Evolutionary conservation across 2,329 filamentous ascomycete species (phyloP).

Genomic region (Bipolaris sorokiniana): DNA sequence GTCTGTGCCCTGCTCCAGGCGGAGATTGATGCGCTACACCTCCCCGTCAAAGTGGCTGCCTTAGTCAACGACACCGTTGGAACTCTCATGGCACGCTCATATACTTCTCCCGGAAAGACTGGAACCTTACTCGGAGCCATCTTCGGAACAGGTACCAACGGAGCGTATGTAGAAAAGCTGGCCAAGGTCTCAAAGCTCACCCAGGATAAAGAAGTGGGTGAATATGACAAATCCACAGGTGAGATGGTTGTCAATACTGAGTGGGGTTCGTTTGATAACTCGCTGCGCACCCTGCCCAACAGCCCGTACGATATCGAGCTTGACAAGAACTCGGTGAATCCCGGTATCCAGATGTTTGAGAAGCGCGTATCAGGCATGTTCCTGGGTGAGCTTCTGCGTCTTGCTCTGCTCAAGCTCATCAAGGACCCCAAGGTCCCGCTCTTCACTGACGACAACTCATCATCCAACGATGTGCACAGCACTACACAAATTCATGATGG

Average conservation of each 20-base stretch:
- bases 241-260: slow-evolving; percentile 98
- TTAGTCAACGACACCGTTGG: slow-evolving; percentile 98
- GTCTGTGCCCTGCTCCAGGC: slow-evolving; percentile 87
- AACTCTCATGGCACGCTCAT: slow-evolving; percentile 96
- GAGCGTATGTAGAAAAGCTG: slow-evolving; percentile 94
- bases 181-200: slow-evolving; percentile 79
- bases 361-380: slow-evolving; percentile 99
- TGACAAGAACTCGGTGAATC: slow-evolving; percentile 83
- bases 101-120: slow-evolving; percentile 86
- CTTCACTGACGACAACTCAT: slow-evolving; percentile 78
- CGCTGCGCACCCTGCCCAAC: slow-evolving; percentile 82
- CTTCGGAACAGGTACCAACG: slow-evolving; percentile 97
- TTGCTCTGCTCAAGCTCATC: slow-evolving; percentile 74
- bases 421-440: slow-evolving; percentile 70
- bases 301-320: slow-evolving; percentile 82
- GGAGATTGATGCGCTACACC: slow-evolving; percentile 83
- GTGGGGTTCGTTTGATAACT: slow-evolving; percentile 98
- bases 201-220: slow-evolving; percentile 51
- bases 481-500: slow-evolving; percentile 68
- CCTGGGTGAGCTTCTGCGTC: slow-evolving; percentile 87
- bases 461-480: slow-evolving; percentile 69
- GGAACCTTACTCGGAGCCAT: slow-evolving; percentile 92
- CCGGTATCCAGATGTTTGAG: slow-evolving; percentile 97
- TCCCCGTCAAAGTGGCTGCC: slow-evolving; percentile 93
- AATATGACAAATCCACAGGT: slow-evolving; percentile 80